A percentile compares a stretch with the other conserved stretches of the same genome.
Conservation (phyloP, 371 early-diverging fungal species). For the Apophysomyces variabilis region DNA sequence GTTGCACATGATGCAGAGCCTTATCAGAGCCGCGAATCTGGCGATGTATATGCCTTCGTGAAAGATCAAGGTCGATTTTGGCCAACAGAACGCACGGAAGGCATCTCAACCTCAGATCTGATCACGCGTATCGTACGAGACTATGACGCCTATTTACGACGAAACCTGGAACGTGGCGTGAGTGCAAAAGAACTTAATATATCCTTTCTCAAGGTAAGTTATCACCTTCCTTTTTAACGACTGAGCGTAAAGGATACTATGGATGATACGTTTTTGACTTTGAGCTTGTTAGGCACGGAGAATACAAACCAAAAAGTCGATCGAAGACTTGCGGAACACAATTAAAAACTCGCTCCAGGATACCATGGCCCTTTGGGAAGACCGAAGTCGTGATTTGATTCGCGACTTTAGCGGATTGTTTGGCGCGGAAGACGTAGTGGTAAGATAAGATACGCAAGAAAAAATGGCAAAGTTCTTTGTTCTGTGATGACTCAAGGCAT, state of each 20-base stretch:
- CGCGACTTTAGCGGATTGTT: conserved; percentile 74
- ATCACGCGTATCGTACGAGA: conserved; percentile 96
- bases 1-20: conserved; percentile 99
- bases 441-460: conserved; percentile 18
- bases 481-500: no score
- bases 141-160: conserved; percentile 91
- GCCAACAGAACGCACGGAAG: conserved; percentile 92
- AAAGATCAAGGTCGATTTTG: conserved; percentile 89
- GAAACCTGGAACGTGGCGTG: conserved; percentile 94
- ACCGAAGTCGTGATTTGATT: conserved; percentile 72
- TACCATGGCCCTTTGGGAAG: conserved; percentile 73
- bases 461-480: background rate
- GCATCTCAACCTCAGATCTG: conserved; percentile 93
- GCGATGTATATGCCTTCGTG: conserved; percentile 95
- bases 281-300: conserved; percentile 65
- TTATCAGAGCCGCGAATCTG: conserved; percentile 77
- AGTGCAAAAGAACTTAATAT: conserved; percentile 91
- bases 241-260: background rate
- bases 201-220: conserved; percentile 75
- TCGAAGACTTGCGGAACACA: conserved; percentile 67
- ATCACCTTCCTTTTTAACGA: background rate
- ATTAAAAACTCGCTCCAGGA: conserved; percentile 54
- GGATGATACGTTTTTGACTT: conserved; percentile 3
- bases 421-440: conserved; percentile 68
- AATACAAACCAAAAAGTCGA: conserved; percentile 74